Evolutionary conservation across 495 filamentous ascomycete species (phyloP).

Genomic region (Parachaetomium inaequale): DNA sequence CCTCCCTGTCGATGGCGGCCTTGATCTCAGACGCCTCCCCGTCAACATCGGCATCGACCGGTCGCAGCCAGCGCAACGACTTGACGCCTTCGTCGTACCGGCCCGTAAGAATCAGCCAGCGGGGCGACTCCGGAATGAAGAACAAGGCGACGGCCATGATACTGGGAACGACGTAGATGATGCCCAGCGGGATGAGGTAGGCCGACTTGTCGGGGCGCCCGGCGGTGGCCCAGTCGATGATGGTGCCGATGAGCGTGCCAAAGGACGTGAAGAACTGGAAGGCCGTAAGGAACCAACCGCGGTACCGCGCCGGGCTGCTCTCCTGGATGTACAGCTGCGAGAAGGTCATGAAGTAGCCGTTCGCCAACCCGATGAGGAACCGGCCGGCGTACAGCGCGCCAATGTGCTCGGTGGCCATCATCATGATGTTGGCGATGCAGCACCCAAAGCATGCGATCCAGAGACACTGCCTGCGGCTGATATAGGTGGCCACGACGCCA

Average conservation of each 20-base stretch:
- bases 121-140: slow-evolving; percentile 62
- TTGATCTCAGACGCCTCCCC: slow-evolving; percentile 53
- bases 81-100: slow-evolving; percentile 48
- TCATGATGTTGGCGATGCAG: slow-evolving; percentile 50
- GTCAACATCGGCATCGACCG: slow-evolving; percentile 39
- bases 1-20: slow-evolving; percentile 50
- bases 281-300: slow-evolving; percentile 46
- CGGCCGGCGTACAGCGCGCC: slow-evolving; percentile 54
- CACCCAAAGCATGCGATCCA: slow-evolving; percentile 50
- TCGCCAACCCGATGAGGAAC: slow-evolving; percentile 54
- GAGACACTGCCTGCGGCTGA: slow-evolving; percentile 48
- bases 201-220: slow-evolving; percentile 43
- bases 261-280: slow-evolving; percentile 44
- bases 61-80: slow-evolving; percentile 46
- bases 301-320: slow-evolving; percentile 48
- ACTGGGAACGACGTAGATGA: slow-evolving; percentile 55
- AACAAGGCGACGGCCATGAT: slow-evolving; percentile 50
- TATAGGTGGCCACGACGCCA: slow-evolving; percentile 47
- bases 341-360: slow-evolving; percentile 58
- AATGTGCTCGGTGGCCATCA: slow-evolving; percentile 54
- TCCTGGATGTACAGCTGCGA: slow-evolving; percentile 56
- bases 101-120: slow-evolving; percentile 55
- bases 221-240: slow-evolving; percentile 58
- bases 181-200: slow-evolving; percentile 58
- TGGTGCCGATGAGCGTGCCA: slow-evolving; percentile 54